Conservation (phyloP, 2,329 filamentous ascomycete species). For the Claviceps monticola region DNA sequence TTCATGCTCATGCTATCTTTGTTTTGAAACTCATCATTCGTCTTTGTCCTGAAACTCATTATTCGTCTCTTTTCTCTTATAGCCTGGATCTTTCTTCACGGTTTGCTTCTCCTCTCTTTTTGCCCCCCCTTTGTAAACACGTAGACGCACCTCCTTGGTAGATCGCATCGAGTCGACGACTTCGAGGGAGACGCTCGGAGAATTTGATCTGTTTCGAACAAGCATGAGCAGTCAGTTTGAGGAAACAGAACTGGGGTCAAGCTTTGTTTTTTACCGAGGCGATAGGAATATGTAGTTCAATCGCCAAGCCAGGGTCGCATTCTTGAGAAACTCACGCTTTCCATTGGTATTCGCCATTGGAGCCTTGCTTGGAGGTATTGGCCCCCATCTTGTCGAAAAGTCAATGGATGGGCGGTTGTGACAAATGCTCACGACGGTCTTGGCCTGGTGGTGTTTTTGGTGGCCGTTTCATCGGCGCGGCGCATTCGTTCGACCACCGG, state of each 20-base stretch:
- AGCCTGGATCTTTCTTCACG: too few relatives aligned
- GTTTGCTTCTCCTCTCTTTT: too few relatives aligned
- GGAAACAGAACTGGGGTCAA: not conserved
- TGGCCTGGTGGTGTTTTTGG: constrained; percentile 11
- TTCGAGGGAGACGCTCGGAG: constrained; percentile 56
- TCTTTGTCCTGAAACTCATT: too few relatives aligned
- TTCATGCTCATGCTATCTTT: too few relatives aligned
- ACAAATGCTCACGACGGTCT: constrained; percentile 15
- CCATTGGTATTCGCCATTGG: constrained; percentile 28
- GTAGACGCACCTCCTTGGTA: constrained; percentile 60
- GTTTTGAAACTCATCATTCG: too few relatives aligned
- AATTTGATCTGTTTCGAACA: constrained; percentile 24
- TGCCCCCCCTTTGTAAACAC: too few relatives aligned
- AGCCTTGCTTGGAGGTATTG: constrained; percentile 38
- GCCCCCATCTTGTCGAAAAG: constrained; percentile 37
- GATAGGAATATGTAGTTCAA: too few relatives aligned
- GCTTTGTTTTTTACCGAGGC: not conserved
- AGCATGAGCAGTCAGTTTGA: not conserved
- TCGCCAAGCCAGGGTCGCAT: too few relatives aligned
- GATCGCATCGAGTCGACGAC: constrained; percentile 72
- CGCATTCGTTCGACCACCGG: too few relatives aligned
- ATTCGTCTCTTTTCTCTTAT: too few relatives aligned
- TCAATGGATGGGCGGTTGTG: constrained; percentile 21
- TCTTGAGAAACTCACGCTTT: constrained; percentile 33
- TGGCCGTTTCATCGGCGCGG: too few relatives aligned